These are phyloP conservation scores for Triticum turgidum DNA, from an alignment of 176 grass and related monocot genomes.

Conservation along the genomic window DNA sequence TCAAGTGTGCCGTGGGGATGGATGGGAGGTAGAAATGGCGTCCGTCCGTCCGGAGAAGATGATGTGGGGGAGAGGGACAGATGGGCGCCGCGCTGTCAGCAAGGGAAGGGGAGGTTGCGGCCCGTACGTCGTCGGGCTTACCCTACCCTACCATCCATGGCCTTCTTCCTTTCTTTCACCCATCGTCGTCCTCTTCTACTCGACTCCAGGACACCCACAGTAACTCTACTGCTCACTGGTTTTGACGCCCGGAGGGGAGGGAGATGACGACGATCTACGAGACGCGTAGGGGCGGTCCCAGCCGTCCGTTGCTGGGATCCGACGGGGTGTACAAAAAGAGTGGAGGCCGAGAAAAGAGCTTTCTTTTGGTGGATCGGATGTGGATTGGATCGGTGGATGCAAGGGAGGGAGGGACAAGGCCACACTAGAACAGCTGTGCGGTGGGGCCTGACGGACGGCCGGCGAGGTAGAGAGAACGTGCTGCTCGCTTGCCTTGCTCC, in stretches of 20 bases:
- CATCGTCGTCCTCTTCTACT: too few species aligned
- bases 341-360: not conserved
- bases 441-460: slow-evolving; percentile 30
- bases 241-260: too few species aligned
- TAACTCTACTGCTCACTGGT: not conserved
- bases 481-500: not conserved
- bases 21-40: not conserved
- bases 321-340: not conserved
- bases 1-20: not conserved
- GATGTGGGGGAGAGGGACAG: slow-evolving; percentile 25
- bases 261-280: not conserved
- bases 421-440: slow-evolving; percentile 73
- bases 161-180: too few species aligned
- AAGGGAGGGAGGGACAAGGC: slow-evolving; percentile 54
- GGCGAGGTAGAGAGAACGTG: slow-evolving; percentile 57
- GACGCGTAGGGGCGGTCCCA: not conserved
- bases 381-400: not conserved
- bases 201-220: too few species aligned
- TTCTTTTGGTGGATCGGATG: too few species aligned
- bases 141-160: not conserved
- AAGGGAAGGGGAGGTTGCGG: not conserved
- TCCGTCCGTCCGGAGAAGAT: not conserved
- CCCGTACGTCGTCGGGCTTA: not conserved
- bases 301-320: not conserved
- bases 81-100: slow-evolving; percentile 71